Base-by-base conservation (phyloP, 1,139 yeast genomes). In the Nakaseomyces uthaithaninus region DNA sequence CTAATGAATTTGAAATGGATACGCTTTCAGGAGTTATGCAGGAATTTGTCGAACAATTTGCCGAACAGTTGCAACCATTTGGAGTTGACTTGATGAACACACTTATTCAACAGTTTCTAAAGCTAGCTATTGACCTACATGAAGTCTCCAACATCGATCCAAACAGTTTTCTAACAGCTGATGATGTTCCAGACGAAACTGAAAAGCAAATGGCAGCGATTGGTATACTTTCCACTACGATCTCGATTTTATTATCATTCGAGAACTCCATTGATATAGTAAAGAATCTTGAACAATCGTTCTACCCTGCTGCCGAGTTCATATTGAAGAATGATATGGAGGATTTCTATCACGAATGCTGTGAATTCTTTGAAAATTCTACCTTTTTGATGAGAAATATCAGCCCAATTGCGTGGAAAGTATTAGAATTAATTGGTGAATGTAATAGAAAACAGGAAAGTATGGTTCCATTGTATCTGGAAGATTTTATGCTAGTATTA, bases 21-120 rank as follows among this genome's bases (percentile, higher is more conserved):
- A 76, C 91, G 2, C 73, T 91, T 27, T 77, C 94, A 14, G 84
- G 82, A 27, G 95, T 91, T 12, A 86, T 91, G 83, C 97, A 91
- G 65, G 96, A 89, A 53, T 81, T 94, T 59, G 97, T 91, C 18
- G 96, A 89, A 55, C 77, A 75, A 43, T 91, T 82, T 60, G 73
- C 94, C 3, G 85, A 80, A 50, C 94, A 89, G 61, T 68, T 91
- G 49, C 93, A 89, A 51, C 97, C 98, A 23, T 91, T 89, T 63
- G 95, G 97, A 7, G 78, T 83, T 33, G 93, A 85, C 50, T 69
- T 91, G 53, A 86, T 89, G 74, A 72, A 71, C 30, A 87, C 82
- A 54, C 67, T 91, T 51, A 79, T 81, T 22, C 82, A 80, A 45
- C 96, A 89, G 59, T 80, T 87, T 53, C 63, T 86, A 71, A 73